phyloP scores from a whole-genome alignment of 2,329 filamentous ascomycete species.

The Claviceps sp. region DNA sequence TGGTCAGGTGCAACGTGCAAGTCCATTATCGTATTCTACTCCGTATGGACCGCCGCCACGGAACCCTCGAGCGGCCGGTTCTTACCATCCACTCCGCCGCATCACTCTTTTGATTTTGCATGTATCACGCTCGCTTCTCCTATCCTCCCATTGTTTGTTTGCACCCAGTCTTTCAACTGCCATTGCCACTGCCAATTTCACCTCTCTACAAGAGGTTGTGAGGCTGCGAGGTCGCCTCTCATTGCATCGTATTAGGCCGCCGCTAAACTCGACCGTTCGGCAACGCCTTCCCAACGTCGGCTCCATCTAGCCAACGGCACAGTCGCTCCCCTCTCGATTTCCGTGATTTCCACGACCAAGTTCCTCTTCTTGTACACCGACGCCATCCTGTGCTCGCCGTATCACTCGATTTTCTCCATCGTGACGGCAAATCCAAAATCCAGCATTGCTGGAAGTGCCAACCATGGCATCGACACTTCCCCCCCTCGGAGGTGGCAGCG shows the following conservation, averaged over 20 bases:
- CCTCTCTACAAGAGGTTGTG: background rate
- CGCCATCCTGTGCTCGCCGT: background rate
- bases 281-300: background rate
- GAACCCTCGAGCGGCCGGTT: no score
- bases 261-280: background rate
- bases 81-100: no score
- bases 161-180: background rate
- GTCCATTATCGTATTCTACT: no score
- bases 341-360: background rate
- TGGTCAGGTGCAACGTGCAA: no score
- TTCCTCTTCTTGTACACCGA: background rate
- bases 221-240: background rate
- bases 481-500: slow-evolving; percentile 31
- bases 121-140: slow-evolving; percentile 3
- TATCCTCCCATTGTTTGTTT: background rate
- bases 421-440: background rate
- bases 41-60: no score
- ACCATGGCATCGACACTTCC: slow-evolving; percentile 50
- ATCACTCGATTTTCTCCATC: background rate
- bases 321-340: background rate
- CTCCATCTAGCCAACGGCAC: background rate
- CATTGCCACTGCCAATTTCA: background rate
- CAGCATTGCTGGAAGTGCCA: slow-evolving; percentile 14
- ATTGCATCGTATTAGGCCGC: background rate
- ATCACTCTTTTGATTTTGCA: background rate